Evolutionary conservation across 805 yeast genomes (phyloP), one percentile per base, ranked within the genome.

Genomic region (Ogataea siamensis): DNA sequence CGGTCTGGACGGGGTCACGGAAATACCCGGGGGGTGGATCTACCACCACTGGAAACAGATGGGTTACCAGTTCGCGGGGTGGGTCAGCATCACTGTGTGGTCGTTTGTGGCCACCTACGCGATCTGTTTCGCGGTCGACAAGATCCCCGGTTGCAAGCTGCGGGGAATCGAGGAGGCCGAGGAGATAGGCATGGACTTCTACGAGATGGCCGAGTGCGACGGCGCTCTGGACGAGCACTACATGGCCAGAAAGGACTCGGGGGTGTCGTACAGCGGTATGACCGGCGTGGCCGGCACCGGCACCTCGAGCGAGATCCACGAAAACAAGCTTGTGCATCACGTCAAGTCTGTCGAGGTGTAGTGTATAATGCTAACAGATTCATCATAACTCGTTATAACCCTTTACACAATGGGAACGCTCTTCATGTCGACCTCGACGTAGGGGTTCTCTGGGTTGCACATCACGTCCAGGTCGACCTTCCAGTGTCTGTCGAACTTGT

Each of bases 371-470:
- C 12, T 23, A 24, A 5, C 12, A 24, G 8, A 14, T 11, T 32
- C 19, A 24, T 32, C n/a, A n/a, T 16, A 10, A 32, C 11, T 27
- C 32, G 30, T 34, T 19, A 18, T 13, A 12, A 12, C 10, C 13
- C 15, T 14, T 14, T 31, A 31, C 21, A 32, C 28, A n/a, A n/a
- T n/a, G 16, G 83, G 82, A 33, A 68, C 53, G n/a, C 85, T 72
- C 55, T 60, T 70, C 58, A 80, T 78, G 49, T 77, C 82, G 16
- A 82, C 80, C 41, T 71, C 78, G 38, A 82, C 81, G 60, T 73
- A 57, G 7, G 89, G 84, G 55, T 70, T 74, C 46, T 80, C 79
- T 42, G 78, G 78, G 58, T 74, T 77, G 58, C 87, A 80, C 46
- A 68, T 74, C 36, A 81, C 80, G 37, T 70, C 74, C 54, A 82